Evolutionary conservation across 768 basidiomycete genomes (phyloP), one percentile per base, ranked within the genome.

Genomic region (Lactarius hatsudake): DNA sequence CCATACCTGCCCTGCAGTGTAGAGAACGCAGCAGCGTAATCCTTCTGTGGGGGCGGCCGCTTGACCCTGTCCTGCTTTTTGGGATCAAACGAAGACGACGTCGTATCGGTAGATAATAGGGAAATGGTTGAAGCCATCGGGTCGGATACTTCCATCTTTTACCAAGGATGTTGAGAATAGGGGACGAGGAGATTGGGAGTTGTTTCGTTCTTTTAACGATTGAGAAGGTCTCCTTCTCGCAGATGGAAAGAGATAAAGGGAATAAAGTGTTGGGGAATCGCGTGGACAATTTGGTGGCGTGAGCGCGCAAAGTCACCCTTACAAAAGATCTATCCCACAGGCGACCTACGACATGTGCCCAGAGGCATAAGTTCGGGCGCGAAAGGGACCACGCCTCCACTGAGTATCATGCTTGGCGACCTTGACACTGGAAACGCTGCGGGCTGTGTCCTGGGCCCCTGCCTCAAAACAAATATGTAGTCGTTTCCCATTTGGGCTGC

Each of bases 51-150:
- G 34, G 32, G 51, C 5, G 55, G 28, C 10, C 17, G 53, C 54
- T 42, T 60, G 20, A 28, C 23, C 23, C 42, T 57, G 20, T 34
- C 38, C 8, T 61, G n/a, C 42, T 34, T 36, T 48, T 26, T n/a
- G 17, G 59, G 55, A 9, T 38, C 34, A 26, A 68, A 64, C 48
- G 67, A 51, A 13, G 67, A 68, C 53, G 67, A 64, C 8, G 63
- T 64, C 2, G 67, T 64, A 23, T 68, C 20, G 42, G 67, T 64
- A 60, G 67, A 61, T 8, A 64, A 40, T 9, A 68, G 17, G 6
- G 67, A 61, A 23, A 43, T 28, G 12, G 32, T 57, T 5, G 67
- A 64, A 17, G 63, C 17, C n/a, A n/a, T 30, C 10, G 42, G 61
- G 60, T 32, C 13, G 7, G 42, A 48, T 9, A 2, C 6, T 13